phyloP scores from a whole-genome alignment of 371 early-diverging fungal genomes.

The Mucor irregularis region DNA sequence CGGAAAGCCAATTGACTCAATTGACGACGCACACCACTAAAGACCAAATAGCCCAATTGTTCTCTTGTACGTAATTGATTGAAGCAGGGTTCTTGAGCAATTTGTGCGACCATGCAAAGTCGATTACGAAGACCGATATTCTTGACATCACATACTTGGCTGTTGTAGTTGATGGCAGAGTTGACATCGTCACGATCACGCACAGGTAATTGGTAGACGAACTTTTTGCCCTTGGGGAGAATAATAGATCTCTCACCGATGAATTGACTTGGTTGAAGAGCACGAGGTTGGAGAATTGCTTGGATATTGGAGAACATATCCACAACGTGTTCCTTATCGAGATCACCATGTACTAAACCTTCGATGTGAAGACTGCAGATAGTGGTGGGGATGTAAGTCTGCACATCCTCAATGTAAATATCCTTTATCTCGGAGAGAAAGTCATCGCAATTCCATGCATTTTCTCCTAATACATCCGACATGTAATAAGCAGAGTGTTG shows the following conservation, averaged over 20 bases:
- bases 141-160: conserved; percentile 59
- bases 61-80: conserved; percentile 91
- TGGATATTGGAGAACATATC: conserved; percentile 56
- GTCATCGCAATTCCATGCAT: conserved; percentile 79
- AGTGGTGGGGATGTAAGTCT: conserved; percentile 64
- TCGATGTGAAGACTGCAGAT: conserved; percentile 73
- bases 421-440: conserved; percentile 55
- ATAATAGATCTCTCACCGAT: conserved; percentile 58
- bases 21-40: conserved; percentile 63
- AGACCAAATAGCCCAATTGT: conserved; percentile 86
- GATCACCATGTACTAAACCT: conserved; percentile 83
- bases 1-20: conserved; percentile 63
- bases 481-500: conserved; percentile 76
- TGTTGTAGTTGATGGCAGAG: conserved; percentile 81
- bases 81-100: conserved; percentile 87
- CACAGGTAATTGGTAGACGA: conserved; percentile 56
- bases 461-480: conserved; percentile 67
- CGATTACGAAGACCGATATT: conserved; percentile 57
- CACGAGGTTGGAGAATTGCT: conserved; percentile 49
- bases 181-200: conserved; percentile 78
- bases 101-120: conserved; percentile 69
- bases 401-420: conserved; percentile 68
- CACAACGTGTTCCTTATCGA: conserved; percentile 61
- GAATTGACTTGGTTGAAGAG: conserved; percentile 64
- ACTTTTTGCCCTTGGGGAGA: conserved; percentile 53